phyloP scores from a whole-genome alignment of 2,329 filamentous ascomycete species.

The Escovopsis sp. region DNA sequence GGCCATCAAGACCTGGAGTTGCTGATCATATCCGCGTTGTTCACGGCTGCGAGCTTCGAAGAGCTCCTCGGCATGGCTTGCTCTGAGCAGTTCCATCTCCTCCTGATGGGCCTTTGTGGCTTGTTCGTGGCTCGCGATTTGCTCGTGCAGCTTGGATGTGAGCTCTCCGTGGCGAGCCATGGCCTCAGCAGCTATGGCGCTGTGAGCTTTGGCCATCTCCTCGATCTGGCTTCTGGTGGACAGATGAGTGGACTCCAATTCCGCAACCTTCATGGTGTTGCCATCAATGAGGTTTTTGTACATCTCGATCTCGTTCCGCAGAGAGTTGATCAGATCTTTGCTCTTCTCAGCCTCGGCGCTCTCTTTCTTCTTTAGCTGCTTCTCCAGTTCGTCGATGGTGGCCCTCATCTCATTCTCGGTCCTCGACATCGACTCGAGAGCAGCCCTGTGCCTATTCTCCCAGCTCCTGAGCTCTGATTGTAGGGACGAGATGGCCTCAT shows the following conservation, averaged over 20 bases:
- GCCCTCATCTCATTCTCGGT: constrained; percentile 59
- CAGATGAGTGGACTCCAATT: constrained; percentile 59
- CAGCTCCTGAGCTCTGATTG: constrained; percentile 58
- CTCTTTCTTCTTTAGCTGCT: constrained; percentile 25
- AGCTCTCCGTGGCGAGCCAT: constrained; percentile 31
- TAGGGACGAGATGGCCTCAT: constrained; percentile 48
- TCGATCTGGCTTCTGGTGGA: constrained; percentile 54
- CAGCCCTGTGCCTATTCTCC: constrained; percentile 61
- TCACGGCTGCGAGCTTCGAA: constrained; percentile 32
- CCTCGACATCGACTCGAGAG: constrained; percentile 53
- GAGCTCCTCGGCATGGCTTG: constrained; percentile 35
- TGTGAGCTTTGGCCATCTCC: constrained; percentile 46
- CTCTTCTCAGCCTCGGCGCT: constrained; percentile 34
- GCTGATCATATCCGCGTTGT: constrained; percentile 41
- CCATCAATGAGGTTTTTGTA: constrained; percentile 60
- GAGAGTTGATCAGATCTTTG: constrained; percentile 40
- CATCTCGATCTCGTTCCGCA: constrained; percentile 66
- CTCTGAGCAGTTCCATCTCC: constrained; percentile 32
- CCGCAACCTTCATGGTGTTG: constrained; percentile 54
- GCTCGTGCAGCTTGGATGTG: constrained; percentile 38
- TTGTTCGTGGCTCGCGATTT: constrained; percentile 45
- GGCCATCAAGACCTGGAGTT: constrained; percentile 42
- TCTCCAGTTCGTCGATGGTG: constrained; percentile 61
- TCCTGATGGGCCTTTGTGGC: constrained; percentile 41
- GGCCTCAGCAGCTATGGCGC: constrained; percentile 30